These are phyloP conservation scores for Botryosphaeria dothidea DNA, from an alignment of 2,329 filamentous ascomycete species.

Conservation along the genomic window DNA sequence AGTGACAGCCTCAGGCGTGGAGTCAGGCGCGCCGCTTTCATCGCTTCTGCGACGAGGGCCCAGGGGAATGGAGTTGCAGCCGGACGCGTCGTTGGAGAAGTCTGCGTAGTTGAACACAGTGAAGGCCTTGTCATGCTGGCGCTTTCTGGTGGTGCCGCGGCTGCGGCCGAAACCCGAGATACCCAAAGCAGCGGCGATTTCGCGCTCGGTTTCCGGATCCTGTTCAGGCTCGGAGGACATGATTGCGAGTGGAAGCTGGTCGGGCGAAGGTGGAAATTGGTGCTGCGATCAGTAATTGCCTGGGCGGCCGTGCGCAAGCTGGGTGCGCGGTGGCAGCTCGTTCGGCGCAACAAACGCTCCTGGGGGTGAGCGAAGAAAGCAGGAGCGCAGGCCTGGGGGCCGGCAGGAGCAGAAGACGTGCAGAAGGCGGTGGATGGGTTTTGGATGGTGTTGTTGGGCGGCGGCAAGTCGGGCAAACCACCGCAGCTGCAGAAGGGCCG, in stretches of 20 bases:
- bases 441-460: not conserved
- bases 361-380: not conserved
- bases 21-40: constrained; percentile 32
- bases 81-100: not conserved
- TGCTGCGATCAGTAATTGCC: not conserved
- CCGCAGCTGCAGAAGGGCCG: not conserved
- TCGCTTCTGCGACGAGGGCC: constrained; percentile 25
- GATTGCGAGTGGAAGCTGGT: not conserved
- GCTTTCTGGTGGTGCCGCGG: constrained; percentile 64
- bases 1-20: constrained; percentile 40
- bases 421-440: not conserved
- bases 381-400: too few species aligned
- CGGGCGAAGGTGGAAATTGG: not conserved
- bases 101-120: constrained; percentile 32
- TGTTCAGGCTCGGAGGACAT: not conserved
- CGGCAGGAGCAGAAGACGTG: too few species aligned
- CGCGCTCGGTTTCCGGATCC: constrained; percentile 47
- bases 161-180: constrained; percentile 75
- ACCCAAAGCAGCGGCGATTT: constrained; percentile 70
- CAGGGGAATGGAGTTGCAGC: constrained; percentile 4
- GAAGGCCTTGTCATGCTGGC: constrained; percentile 62
- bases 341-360: too few species aligned
- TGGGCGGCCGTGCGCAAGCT: not conserved
- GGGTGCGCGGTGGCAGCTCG: not conserved
- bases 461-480: constrained; percentile 10